These are phyloP conservation scores for Lasiodiplodia sp. DNA, from an alignment of 2,329 filamentous ascomycete genomes.

Conservation along the genomic window DNA sequence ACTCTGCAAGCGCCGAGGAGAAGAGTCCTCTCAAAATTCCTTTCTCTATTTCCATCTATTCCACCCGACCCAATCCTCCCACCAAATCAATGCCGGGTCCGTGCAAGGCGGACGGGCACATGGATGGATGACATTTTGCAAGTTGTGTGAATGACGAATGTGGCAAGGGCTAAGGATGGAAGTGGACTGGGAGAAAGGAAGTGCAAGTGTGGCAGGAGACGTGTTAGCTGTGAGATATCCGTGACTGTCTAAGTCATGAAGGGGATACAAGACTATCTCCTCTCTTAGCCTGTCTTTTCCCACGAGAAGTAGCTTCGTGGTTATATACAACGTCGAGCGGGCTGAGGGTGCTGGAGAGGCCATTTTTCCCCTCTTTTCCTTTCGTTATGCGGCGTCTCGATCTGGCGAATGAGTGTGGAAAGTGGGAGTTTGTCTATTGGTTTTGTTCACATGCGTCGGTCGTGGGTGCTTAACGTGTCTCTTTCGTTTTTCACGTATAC, in stretches of 20 bases:
- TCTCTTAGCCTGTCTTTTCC: not conserved
- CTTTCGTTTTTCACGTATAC: not conserved
- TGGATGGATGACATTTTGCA: not conserved
- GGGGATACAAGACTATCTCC: not conserved
- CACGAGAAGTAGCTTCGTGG: not conserved
- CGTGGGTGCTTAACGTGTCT: not conserved
- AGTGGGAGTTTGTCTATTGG: not conserved
- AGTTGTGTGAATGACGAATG: not conserved
- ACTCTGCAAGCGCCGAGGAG: constrained; percentile 3
- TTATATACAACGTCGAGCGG: not conserved
- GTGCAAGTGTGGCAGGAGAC: not conserved
- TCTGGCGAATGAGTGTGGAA: not conserved
- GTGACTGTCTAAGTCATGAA: not conserved
- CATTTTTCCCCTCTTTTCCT: not conserved
- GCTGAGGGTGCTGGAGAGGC: not conserved
- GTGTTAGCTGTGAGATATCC: not conserved
- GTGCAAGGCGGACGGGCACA: not conserved
- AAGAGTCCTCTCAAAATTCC: not conserved
- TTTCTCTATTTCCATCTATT: not conserved
- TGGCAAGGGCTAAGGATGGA: not conserved
- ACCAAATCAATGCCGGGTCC: not conserved
- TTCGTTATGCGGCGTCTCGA: not conserved
- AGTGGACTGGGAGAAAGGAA: not conserved
- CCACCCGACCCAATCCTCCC: not conserved
- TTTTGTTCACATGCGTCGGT: not conserved